Conservation (phyloP, 495 filamentous ascomycete species). For the Penicillium waksmanii region DNA sequence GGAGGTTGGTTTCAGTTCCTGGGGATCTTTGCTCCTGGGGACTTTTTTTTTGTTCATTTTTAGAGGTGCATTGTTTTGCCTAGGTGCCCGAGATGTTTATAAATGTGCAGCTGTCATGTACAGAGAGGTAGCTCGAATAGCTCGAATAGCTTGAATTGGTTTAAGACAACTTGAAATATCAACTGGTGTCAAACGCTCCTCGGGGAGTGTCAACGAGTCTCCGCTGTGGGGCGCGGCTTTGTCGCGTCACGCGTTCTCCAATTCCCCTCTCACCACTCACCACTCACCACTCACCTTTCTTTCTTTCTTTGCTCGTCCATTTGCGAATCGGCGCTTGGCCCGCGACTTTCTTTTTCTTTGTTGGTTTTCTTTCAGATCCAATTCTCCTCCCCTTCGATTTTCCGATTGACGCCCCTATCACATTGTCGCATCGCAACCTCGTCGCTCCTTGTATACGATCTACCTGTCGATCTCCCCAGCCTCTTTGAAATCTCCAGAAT, state of each 20-base stretch:
- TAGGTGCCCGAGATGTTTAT: conserved; percentile 12
- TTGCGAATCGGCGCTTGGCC: background rate
- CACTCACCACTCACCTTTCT: background rate
- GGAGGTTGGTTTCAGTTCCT: conserved; percentile 16
- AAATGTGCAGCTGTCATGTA: conserved; percentile 20
- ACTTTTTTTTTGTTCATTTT: conserved; percentile 5
- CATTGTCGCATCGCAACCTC: background rate
- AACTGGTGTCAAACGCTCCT: too few relatives aligned
- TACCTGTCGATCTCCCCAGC: background rate
- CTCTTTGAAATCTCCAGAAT: conserved; percentile 1
- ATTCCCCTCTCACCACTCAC: background rate
- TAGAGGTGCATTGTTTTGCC: conserved; percentile 21
- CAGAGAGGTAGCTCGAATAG: conserved; percentile 8
- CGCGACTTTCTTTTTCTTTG: background rate
- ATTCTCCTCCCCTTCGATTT: background rate
- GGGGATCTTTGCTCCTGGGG: conserved; percentile 7
- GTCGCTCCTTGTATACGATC: background rate
- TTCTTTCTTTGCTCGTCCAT: background rate
- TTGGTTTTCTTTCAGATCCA: background rate
- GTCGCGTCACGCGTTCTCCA: conserved; percentile 23
- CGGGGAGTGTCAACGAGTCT: too few relatives aligned
- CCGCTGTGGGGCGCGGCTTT: conserved; percentile 4
- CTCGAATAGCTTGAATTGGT: too few relatives aligned
- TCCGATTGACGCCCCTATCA: background rate
- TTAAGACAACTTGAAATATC: too few relatives aligned